These are phyloP conservation scores for Pseudocercospora macadamiae DNA, from an alignment of 2,329 filamentous ascomycete genomes.

Conservation along the genomic window DNA sequence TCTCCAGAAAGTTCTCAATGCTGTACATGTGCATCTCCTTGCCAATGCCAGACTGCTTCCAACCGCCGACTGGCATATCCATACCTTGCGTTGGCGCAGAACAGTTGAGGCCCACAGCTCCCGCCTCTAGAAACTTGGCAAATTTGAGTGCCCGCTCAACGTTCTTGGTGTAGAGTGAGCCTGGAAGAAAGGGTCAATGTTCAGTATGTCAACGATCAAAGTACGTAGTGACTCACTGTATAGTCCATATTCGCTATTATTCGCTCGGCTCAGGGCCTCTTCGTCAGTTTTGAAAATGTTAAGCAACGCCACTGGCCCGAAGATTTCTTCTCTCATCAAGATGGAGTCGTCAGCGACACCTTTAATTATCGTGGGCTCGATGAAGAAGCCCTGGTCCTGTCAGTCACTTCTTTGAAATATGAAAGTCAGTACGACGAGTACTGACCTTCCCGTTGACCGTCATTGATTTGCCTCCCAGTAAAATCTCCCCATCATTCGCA, in stretches of 20 bases:
- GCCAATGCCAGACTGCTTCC: constrained; percentile 42
- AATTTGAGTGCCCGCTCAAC: constrained; percentile 41
- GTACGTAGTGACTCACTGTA: too few relatives aligned
- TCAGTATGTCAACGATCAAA: too few relatives aligned
- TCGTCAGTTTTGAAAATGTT: constrained; percentile 39
- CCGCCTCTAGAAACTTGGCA: constrained; percentile 43
- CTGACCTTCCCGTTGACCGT: too few relatives aligned
- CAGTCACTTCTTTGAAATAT: too few relatives aligned
- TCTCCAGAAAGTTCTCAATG: too few relatives aligned
- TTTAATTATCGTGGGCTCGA: constrained; percentile 51
- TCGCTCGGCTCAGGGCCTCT: constrained; percentile 39
- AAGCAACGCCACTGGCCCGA: constrained; percentile 42
- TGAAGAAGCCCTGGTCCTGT: constrained; percentile 45
- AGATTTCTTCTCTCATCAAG: constrained; percentile 40
- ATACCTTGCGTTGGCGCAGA: constrained; percentile 37
- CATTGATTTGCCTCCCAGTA: not conserved
- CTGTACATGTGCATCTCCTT: too few relatives aligned
- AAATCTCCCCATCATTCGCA: constrained; percentile 24
- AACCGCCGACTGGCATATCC: constrained; percentile 47
- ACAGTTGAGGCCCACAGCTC: constrained; percentile 45
- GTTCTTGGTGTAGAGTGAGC: constrained; percentile 41
- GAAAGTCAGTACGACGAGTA: too few relatives aligned
- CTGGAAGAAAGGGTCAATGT: too few relatives aligned
- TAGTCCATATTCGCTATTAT: constrained; percentile 42
- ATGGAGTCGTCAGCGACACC: constrained; percentile 45